Evolutionary conservation across 164 flowering plant species (phyloP).

Genomic region (Platanus orientalis): DNA sequence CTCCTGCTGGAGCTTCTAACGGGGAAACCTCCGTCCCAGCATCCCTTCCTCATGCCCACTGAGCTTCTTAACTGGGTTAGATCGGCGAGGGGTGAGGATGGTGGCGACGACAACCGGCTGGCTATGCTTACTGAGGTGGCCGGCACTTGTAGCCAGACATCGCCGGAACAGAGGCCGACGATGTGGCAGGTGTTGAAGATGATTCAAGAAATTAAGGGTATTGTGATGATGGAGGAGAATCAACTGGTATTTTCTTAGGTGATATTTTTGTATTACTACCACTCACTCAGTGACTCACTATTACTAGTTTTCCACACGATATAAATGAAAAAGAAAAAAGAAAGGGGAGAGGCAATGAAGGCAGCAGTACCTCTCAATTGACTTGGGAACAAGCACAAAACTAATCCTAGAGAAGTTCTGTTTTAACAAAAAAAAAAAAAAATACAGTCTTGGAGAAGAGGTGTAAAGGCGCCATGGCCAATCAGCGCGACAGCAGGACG

Average conservation of each 20-base stretch:
- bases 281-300: too few species aligned
- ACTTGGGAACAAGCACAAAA: too few species aligned
- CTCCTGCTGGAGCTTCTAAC: conserved; percentile 79
- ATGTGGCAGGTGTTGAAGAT: conserved; percentile 95
- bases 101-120: conserved; percentile 46
- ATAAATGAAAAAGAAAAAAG: too few species aligned
- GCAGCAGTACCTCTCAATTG: too few species aligned
- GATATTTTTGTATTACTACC: too few species aligned
- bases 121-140: conserved; percentile 76
- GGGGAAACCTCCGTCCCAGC: conserved; percentile 63
- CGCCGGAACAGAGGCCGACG: conserved; percentile 83
- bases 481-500: too few species aligned
- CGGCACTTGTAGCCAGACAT: conserved; percentile 40
- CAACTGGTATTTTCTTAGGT: background rate
- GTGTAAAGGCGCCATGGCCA: too few species aligned
- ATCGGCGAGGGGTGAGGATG: conserved; percentile 46
- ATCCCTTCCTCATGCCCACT: conserved; percentile 31
- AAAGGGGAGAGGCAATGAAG: too few species aligned
- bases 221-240: conserved; percentile 41
- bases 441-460: too few species aligned
- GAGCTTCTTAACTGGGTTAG: conserved; percentile 68
- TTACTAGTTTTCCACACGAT: too few species aligned
- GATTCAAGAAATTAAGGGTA: conserved; percentile 86
- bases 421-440: too few species aligned
- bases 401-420: too few species aligned